A percentile compares a stretch with the other conserved stretches of the same genome.
These are phyloP conservation scores for Oenanthe sinensis DNA, from an alignment of 129 eudicot species.

Conservation along the genomic window DNA sequence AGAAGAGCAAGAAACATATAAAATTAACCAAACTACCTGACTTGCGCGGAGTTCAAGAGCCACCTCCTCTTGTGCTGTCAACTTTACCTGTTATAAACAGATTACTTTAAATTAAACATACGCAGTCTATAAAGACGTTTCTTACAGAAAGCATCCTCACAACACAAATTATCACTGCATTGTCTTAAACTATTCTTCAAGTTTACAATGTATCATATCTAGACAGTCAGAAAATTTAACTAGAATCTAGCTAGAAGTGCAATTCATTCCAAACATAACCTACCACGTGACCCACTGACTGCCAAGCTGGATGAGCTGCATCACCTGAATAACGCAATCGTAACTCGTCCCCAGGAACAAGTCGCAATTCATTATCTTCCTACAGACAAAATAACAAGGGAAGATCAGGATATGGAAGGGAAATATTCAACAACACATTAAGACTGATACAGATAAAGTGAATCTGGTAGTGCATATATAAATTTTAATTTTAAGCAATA, in stretches of 20 bases:
- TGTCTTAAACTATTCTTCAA: not conserved
- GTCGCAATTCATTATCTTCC: slow-evolving; percentile 91
- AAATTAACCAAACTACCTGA: slow-evolving; percentile 41
- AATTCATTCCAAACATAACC: not conserved
- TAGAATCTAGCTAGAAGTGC: not conserved
- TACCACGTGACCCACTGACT: slow-evolving; percentile 99
- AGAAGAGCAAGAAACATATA: slow-evolving; percentile 2
- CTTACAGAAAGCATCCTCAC: not conserved
- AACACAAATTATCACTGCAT: not conserved
- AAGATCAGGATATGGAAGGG: not conserved
- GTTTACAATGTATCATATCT: not conserved
- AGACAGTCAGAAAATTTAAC: slow-evolving; percentile 2
- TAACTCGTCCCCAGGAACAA: slow-evolving; percentile 73
- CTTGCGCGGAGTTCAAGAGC: slow-evolving; percentile 93
- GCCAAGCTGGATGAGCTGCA: slow-evolving; percentile 92
- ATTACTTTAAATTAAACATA: not conserved
- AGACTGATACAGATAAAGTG: not conserved
- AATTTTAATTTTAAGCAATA: slow-evolving; percentile 1
- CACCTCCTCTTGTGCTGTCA: slow-evolving; percentile 97
- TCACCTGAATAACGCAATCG: slow-evolving; percentile 86
- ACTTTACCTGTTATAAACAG: slow-evolving; percentile 45
- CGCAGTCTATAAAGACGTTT: not conserved
- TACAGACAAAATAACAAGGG: not conserved
- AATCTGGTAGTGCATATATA: not conserved
- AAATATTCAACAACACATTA: not conserved